A percentile compares a stretch with the other conserved stretches of the same genome.
Evolutionary conservation across 768 basidiomycete species (phyloP).

Genomic region (Goffeauzyma gilvescens): DNA sequence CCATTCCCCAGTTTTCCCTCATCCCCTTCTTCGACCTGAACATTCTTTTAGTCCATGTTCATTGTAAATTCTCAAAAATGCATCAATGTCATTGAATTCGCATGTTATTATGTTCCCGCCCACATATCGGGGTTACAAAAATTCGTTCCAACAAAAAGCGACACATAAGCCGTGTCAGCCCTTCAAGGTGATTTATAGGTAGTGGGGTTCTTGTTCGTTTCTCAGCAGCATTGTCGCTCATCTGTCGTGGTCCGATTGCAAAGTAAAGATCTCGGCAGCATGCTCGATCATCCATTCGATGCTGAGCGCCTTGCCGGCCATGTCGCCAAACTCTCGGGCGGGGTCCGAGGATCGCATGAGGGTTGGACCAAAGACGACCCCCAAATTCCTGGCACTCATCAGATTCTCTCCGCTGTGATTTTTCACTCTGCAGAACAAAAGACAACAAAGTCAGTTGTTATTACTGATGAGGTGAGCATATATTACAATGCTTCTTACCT

Average conservation of each 20-base stretch:
- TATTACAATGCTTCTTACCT: constrained; percentile 51
- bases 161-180: neutral
- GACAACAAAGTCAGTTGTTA: constrained; percentile 3
- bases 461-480: neutral
- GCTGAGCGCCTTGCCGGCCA: constrained; percentile 80
- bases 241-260: neutral
- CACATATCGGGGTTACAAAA: neutral
- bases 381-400: constrained; percentile 87
- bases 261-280: constrained; percentile 21
- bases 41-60: no score
- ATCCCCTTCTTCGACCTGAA: no score
- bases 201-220: neutral
- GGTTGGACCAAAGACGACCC: constrained; percentile 95
- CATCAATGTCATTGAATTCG: no score
- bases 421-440: constrained; percentile 38
- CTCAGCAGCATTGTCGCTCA: neutral
- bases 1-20: no score
- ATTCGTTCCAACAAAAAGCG: neutral
- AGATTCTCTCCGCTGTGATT: constrained; percentile 54
- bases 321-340: constrained; percentile 80
- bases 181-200: neutral
- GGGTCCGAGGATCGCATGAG: constrained; percentile 78
- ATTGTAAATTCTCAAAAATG: no score
- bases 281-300: constrained; percentile 92
- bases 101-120: neutral